Conservation (phyloP, 1,139 yeast genomes). For the Spencermartinsiella ligniputridi region DNA sequence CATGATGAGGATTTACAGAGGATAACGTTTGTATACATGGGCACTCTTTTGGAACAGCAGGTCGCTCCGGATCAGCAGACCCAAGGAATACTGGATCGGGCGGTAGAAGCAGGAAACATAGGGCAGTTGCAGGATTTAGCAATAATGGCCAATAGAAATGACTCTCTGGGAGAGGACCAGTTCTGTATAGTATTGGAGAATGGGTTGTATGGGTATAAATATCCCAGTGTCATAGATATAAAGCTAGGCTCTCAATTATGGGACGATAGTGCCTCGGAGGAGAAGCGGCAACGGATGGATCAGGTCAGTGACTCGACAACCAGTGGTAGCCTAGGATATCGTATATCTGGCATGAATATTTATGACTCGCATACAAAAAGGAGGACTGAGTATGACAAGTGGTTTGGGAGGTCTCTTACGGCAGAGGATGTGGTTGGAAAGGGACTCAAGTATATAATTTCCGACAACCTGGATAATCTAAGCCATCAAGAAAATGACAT, state of each 20-base stretch:
- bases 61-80: conserved; percentile 9
- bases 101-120: conserved; percentile 1
- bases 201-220: conserved; percentile 51
- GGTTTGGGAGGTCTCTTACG: conserved; percentile 62
- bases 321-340: conserved; percentile 65
- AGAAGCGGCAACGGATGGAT: conserved; percentile 57
- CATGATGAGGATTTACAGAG: conserved; percentile 19
- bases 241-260: conserved; percentile 71
- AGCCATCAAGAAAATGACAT: conserved; percentile 26
- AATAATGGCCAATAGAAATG: background rate
- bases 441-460: conserved; percentile 48
- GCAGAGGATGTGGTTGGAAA: conserved; percentile 44
- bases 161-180: conserved; percentile 15
- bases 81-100: conserved; percentile 3
- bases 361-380: conserved; percentile 34
- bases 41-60: conserved; percentile 34
- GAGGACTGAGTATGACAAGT: conserved; percentile 51
- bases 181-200: conserved; percentile 65
- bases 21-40: conserved; percentile 39
- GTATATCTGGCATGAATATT: conserved; percentile 88
- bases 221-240: conserved; percentile 76
- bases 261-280: conserved; percentile 51
- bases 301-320: conserved; percentile 70
- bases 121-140: conserved; percentile 1
- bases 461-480: conserved; percentile 15